Conservation (phyloP, 1,284 basidiomycete genomes). For the Sanghuangporus baumii region DNA sequence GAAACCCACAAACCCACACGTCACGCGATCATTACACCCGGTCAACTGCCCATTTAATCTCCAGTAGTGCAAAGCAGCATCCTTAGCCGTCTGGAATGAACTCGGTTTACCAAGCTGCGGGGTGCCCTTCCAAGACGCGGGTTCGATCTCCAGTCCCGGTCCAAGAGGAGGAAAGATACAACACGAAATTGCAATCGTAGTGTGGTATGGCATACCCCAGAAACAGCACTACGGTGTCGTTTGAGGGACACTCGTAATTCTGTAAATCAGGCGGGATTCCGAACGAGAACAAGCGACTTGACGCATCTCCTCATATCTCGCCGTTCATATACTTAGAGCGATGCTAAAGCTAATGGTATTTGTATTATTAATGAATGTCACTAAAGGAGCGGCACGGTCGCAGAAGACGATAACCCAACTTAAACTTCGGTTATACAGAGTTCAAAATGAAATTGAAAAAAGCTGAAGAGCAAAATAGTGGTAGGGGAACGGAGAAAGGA, state of each 20-base stretch:
- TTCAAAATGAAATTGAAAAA: not conserved
- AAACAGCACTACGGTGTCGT: not conserved
- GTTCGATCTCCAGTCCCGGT: conserved; percentile 14
- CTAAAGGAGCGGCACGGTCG: conserved; percentile 11
- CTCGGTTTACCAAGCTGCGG: conserved; percentile 29
- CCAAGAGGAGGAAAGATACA: conserved; percentile 7
- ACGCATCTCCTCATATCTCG: too few species aligned
- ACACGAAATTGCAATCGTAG: conserved; percentile 6
- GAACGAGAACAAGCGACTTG: not conserved
- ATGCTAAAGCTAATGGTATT: not conserved
- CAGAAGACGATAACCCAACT: not conserved
- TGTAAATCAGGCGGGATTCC: too few species aligned
- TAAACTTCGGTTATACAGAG: not conserved
- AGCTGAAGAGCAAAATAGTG: not conserved
- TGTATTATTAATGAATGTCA: conserved; percentile 1
- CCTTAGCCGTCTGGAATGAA: conserved; percentile 24
- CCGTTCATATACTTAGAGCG: not conserved
- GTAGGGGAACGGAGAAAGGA: not conserved
- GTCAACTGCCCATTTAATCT: conserved; percentile 18
- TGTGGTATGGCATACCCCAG: conserved; percentile 4
- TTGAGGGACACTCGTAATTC: not conserved
- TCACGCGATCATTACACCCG: not conserved
- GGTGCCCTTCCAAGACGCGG: conserved; percentile 22
- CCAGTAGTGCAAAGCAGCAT: conserved; percentile 28
- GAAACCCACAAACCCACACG: not conserved